Evolutionary conservation across 805 yeast species (phyloP).

Genomic region (Citeromyces matritensis): DNA sequence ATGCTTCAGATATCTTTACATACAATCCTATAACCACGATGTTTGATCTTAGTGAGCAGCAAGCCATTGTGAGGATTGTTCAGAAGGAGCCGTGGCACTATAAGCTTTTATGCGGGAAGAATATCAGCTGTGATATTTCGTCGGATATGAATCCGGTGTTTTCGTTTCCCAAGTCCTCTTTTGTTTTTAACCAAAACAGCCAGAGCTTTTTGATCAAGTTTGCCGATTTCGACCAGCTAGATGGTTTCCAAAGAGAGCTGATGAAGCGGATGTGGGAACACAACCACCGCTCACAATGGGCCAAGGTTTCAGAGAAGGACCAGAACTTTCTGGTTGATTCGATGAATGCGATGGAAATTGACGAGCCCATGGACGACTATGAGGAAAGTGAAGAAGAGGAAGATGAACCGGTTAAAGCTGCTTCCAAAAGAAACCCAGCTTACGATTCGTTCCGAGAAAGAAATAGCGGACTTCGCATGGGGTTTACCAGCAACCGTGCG

Average conservation of each 20-base stretch:
- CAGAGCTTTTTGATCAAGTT: slow-evolving; percentile 57
- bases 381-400: slow-evolving; percentile 18
- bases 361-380: slow-evolving; percentile 17
- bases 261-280: slow-evolving; percentile 48
- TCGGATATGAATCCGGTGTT: slow-evolving; percentile 53
- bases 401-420: slow-evolving; percentile 4
- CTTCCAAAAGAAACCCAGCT: not conserved
- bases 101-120: slow-evolving; percentile 10
- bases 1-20: not conserved
- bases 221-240: slow-evolving; percentile 18
- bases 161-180: slow-evolving; percentile 36
- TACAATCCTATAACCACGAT: not conserved
- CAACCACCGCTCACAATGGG: slow-evolving; percentile 35
- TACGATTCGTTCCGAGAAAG: slow-evolving; percentile 2
- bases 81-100: slow-evolving; percentile 1
- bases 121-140: slow-evolving; percentile 22
- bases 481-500: slow-evolving; percentile 54
- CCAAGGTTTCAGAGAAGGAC: slow-evolving; percentile 22
- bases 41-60: not conserved
- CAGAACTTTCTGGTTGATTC: slow-evolving; percentile 43
- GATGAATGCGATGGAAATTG: slow-evolving; percentile 24
- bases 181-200: slow-evolving; percentile 46
- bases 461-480: slow-evolving; percentile 59
- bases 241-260: slow-evolving; percentile 35
- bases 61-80: slow-evolving; percentile 1